A percentile compares a stretch with the other conserved stretches of the same genome.
These are phyloP conservation scores for Penicillium freii DNA, from an alignment of 2,329 filamentous ascomycete genomes.

Conservation along the genomic window DNA sequence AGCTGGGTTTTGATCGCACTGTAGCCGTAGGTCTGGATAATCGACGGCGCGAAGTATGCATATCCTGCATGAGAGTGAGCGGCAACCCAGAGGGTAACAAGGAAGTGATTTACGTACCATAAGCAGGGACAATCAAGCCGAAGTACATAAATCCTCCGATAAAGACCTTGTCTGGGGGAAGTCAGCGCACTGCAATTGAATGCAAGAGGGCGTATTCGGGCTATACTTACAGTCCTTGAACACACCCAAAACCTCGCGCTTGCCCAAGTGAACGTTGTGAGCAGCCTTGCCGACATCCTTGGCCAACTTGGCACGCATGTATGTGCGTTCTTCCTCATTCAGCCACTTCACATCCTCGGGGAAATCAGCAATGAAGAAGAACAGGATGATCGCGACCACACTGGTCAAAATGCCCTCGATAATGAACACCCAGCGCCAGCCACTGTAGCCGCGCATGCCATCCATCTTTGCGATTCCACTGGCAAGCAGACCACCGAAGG, in stretches of 20 bases:
- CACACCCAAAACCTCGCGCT: slow-evolving; percentile 59
- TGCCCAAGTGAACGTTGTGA: slow-evolving; percentile 59
- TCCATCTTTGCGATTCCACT: slow-evolving; percentile 60
- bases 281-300: slow-evolving; percentile 68
- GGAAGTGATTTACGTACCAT: slow-evolving; percentile 44
- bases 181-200: slow-evolving; percentile 15
- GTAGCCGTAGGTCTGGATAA: slow-evolving; percentile 67
- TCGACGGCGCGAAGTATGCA: slow-evolving; percentile 73
- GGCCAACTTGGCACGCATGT: slow-evolving; percentile 63
- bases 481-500: slow-evolving; percentile 62
- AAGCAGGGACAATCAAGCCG: slow-evolving; percentile 73
- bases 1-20: slow-evolving; percentile 52
- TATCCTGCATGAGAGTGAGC: slow-evolving; percentile 49
- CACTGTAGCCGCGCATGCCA: slow-evolving; percentile 56
- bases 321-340: slow-evolving; percentile 65
- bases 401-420: slow-evolving; percentile 63
- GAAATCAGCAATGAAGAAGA: slow-evolving; percentile 71
- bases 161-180: slow-evolving; percentile 58
- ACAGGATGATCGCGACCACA: slow-evolving; percentile 56
- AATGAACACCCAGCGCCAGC: slow-evolving; percentile 57
- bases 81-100: background rate
- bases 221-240: slow-evolving; percentile 61
- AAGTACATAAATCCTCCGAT: slow-evolving; percentile 79
- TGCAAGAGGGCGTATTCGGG: background rate
- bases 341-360: slow-evolving; percentile 74